Evolutionary conservation across 768 basidiomycete genomes (phyloP).

Genomic region (Psilocybe cubensis): DNA sequence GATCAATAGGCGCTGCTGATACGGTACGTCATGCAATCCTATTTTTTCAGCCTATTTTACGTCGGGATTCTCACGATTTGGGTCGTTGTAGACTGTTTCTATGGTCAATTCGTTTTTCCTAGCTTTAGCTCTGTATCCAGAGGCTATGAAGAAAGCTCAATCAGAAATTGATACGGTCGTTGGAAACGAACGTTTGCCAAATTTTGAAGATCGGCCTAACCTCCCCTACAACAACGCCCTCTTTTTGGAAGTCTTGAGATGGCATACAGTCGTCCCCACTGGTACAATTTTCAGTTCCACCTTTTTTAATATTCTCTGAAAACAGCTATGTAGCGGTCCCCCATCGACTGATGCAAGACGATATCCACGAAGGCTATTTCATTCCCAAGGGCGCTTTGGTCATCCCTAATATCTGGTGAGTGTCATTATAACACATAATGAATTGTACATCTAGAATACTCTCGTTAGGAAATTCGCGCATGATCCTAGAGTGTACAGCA

Average conservation of each 20-base stretch:
- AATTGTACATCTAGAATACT: slow-evolving; percentile 5
- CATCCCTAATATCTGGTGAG: slow-evolving; percentile 54
- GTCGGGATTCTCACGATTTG: neutral
- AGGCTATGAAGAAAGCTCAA: slow-evolving; percentile 61
- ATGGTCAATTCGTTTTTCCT: slow-evolving; percentile 64
- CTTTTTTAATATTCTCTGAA: slow-evolving; percentile 8
- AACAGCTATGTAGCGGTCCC: slow-evolving; percentile 44
- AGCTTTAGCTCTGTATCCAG: slow-evolving; percentile 61
- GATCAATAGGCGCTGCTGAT: slow-evolving; percentile 55
- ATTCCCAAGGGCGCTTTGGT: slow-evolving; percentile 62
- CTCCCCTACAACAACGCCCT: slow-evolving; percentile 68
- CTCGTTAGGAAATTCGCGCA: slow-evolving; percentile 53
- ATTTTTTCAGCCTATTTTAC: neutral
- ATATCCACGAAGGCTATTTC: slow-evolving; percentile 62
- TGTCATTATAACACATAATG: neutral
- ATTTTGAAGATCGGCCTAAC: slow-evolving; percentile 56
- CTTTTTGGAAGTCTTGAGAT: slow-evolving; percentile 58
- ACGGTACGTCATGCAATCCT: slow-evolving; percentile 40
- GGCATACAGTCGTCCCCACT: slow-evolving; percentile 50
- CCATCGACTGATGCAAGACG: slow-evolving; percentile 62
- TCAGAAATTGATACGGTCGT: slow-evolving; percentile 63
- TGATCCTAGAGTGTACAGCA: slow-evolving; percentile 54
- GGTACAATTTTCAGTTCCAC: slow-evolving; percentile 25
- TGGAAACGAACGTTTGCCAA: slow-evolving; percentile 63
- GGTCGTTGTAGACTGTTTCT: slow-evolving; percentile 56